Base-by-base conservation (phyloP, 805 yeast genomes). In the Metschnikowia orientalis region DNA sequence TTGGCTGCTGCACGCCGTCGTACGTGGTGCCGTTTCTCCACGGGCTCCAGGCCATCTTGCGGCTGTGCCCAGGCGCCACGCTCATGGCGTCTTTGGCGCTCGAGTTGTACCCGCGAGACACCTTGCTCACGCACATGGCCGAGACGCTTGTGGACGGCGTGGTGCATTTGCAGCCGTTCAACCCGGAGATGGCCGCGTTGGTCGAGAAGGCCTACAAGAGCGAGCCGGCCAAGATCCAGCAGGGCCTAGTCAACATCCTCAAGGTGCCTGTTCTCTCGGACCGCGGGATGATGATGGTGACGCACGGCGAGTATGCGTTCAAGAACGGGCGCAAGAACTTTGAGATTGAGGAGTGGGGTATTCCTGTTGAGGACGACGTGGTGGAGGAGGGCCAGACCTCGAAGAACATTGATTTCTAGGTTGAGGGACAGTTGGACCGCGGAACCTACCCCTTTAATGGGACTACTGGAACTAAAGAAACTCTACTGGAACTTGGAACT, bases 321-420 rank as follows among this genome's bases (percentile, higher is more conserved):
- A 79, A 80, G 51, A 85, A 87, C 44, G 90, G 95, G 9, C 73
- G 83, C 42, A 77, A 78, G 56, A 78, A 73, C 48, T 87, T 90
- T 53, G 95, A 85, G 50, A 81, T 92, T 33, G 90, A 85, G 45
- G 86, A 80, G 50, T 92, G 96, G 95, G 86, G 95, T n/a, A 92
- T 92, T 31, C 97, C 98, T 0, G 95, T 90, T 2, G 96, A 88
- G 37, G 94, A 82, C 37, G 83, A 70, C n/a, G 81, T 48, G 9
- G 51, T 70, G 10, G 72, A 62, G 23, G 50, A 36, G 32, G 44
- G 22, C 32, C 21, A n/a, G n/a, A 59, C 67, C 13, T 55, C 58
- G 5, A 59, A 62, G 45, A 50, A 53, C 38, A 54, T 63, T 10
- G 69, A 63, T 15, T 63, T 60, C 30, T 62, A 46, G 31, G 18